These are phyloP conservation scores for Irpex rosettiformis DNA, from an alignment of 1,284 basidiomycete genomes.

Conservation along the genomic window DNA sequence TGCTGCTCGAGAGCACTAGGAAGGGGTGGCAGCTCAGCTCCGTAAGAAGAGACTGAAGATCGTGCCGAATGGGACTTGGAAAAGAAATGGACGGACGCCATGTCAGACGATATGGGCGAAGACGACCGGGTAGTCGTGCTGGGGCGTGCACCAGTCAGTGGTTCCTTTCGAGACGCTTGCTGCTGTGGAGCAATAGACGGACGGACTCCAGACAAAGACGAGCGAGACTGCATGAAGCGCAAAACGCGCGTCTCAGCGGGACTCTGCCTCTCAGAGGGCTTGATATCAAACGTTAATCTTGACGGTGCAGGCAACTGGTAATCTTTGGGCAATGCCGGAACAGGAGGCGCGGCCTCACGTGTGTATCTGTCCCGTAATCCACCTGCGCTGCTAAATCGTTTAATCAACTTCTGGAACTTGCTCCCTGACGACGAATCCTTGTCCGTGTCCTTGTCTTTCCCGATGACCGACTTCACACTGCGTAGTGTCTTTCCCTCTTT, in stretches of 20 bases:
- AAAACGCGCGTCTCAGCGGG: conserved; percentile 18
- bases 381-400: conserved; percentile 57
- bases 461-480: conserved; percentile 13
- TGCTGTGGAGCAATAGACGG: conserved; percentile 19
- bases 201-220: conserved; percentile 28
- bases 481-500: conserved; percentile 14
- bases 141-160: conserved; percentile 26
- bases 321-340: conserved; percentile 54
- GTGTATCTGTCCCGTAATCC: conserved; percentile 56
- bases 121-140: conserved; percentile 42
- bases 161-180: conserved; percentile 13
- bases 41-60: conserved; percentile 57
- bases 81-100: conserved; percentile 50
- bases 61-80: conserved; percentile 42
- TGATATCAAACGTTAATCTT: conserved; percentile 25
- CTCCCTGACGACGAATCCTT: conserved; percentile 34
- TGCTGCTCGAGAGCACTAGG: conserved; percentile 36
- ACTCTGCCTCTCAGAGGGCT: conserved; percentile 9
- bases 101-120: conserved; percentile 55
- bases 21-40: conserved; percentile 40
- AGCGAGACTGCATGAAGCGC: conserved; percentile 29
- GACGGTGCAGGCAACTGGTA: conserved; percentile 13
- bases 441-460: conserved; percentile 24
- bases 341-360: conserved; percentile 44
- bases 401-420: conserved; percentile 65